Base-by-base conservation (phyloP, 2,329 filamentous ascomycete species). In the Trichophyton verrucosum region DNA sequence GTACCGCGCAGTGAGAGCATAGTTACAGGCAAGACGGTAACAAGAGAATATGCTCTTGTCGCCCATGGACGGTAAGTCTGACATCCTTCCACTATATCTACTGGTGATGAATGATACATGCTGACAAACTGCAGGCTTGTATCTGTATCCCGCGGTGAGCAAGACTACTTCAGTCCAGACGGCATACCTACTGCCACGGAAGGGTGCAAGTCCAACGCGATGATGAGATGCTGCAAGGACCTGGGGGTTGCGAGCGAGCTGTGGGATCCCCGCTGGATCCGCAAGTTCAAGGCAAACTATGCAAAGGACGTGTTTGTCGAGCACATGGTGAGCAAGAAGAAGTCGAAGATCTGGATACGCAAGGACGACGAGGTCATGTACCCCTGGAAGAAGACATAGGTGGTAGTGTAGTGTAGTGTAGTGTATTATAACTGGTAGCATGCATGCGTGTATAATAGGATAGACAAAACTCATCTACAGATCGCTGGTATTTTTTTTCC, bases 181-280 rank as follows among this genome's bases (percentile, higher is more conserved):
- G 87, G 88, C 60, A 91, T 99, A 65, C 91, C 94, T 27, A 96
- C 91, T 1, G 91, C 94, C 7, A 91, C 91, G 63, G 94, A 99
- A 76, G 94, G 94, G 59, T 95, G 91, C 81, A 96, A 96, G 76
- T 96, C 91, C 64, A 99, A 99, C 72, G 94, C 94, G 11, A 81
- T 99, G 66, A 95, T 97, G 86, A 88, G 94, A 62, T 97, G 92
- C 81, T 97, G 94, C 80, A 99, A 99, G 78, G 94, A 99, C 74
- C 78, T 99, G 36, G 94, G 94, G 40, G 88, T 99, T 65, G 94
- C 90, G 1, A 91, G 87, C 65, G 94, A 99, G 76, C 82, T 99
- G 20, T 99, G 94, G 94, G 94, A 99, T 76, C 94, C 94, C 40
- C 80, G 88, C 60, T 99, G 88, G 77, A 90, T 97, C 66, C 84